Evolutionary conservation across 371 early-diverging fungal genomes (phyloP), one percentile per base, ranked within the genome.

Genomic region (Lichtheimia ramosa): DNA sequence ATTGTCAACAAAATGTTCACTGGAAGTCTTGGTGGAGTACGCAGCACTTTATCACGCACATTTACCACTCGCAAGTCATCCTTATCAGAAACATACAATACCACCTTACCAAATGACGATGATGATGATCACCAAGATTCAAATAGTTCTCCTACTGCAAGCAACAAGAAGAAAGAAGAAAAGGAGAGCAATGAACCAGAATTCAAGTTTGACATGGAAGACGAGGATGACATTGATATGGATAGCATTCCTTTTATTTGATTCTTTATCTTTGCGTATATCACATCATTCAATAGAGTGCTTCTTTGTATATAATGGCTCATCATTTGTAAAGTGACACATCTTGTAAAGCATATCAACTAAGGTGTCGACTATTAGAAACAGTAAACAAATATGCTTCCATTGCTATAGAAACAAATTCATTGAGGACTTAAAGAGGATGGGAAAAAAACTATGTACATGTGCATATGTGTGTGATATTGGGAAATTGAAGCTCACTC

Each of bases 221-320:
- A 79, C 48, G 74, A 67, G 3, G 52, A 79, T 39, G 74, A 79
- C 39, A 81, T 79, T 43, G 81, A 82, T 61, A 74, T 84, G 80
- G 84, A 84, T 46, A 73, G 76, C 40, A 79, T 84, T 16, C 84
- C 82, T 40, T 79, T 76, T 48, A 71, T 83, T 43, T 75, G 78
- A 62, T 58, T 13, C 46, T 12, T 40, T 24, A 10, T 56, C 24
- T 24, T 51, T 46, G n/a, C 43, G 20, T 27, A 43, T 16, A 43
- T 14, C 16, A 25, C 15, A 24, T 7, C 28, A 28, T 3, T 6
- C 3, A 34, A 34, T 34, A 34, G 34, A 34, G 5, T 34, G 34
- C 10, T 34, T 27, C 27, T 34, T 34, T 34, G 34, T 34, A 34
- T 34, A 34, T 34, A 34, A 10, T 6, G 34, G 34, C 10, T 34